Base-by-base conservation (phyloP, 208 protist species). In the Blechomonas ayalai region DNA sequence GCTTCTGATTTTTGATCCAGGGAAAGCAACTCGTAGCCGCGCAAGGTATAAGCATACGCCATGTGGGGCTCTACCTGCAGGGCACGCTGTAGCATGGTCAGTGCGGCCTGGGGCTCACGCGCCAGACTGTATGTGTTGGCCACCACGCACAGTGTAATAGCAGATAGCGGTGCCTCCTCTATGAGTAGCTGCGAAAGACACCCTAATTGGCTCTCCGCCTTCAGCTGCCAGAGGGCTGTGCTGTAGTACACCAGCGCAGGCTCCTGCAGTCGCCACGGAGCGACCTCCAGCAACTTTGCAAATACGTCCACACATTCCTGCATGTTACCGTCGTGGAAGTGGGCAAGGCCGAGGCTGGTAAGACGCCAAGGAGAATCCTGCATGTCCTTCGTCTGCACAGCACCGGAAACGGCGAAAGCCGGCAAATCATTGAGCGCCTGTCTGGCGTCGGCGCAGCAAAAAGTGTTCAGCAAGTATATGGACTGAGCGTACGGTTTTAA, bases 181-280 rank as follows among this genome's bases (percentile, higher is more conserved):
- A 82, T 74, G n/a, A 97, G 59, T 16, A 74, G 55, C 52, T 98
- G 90, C 18, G 93, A 80, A 9, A 98, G 65, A 20, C 71, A 73
- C 23, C 75, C 77, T 3, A 98, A 74, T 16, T 73, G 63, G 13
- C 65, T 49, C 27, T 88, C 81, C 25, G 69, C 72, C 49, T 80
- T 87, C 3, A 97, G 64, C 47, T 98, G 96, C 95, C 96, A 98
- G 22, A 98, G 53, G 2, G 95, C 82, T 2, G 95, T 98, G 49
- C 92, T 97, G 62, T 97, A 98, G 67, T 89, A 96, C 16, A 92
- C 51, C n/a, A 91, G 51, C 16, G 71, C 59, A 13, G 63, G 45
- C 42, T 70, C 63, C 3, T 54, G 54, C 16, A 88, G 51, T 16
- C 67, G 59, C 78, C 81, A 89, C 37, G 78, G 81, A 15, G 65